Percentiles rank a stretch among this genome's conserved stretches.
phyloP scores from a whole-genome alignment of 164 flowering plant species.

The Sedum album region DNA sequence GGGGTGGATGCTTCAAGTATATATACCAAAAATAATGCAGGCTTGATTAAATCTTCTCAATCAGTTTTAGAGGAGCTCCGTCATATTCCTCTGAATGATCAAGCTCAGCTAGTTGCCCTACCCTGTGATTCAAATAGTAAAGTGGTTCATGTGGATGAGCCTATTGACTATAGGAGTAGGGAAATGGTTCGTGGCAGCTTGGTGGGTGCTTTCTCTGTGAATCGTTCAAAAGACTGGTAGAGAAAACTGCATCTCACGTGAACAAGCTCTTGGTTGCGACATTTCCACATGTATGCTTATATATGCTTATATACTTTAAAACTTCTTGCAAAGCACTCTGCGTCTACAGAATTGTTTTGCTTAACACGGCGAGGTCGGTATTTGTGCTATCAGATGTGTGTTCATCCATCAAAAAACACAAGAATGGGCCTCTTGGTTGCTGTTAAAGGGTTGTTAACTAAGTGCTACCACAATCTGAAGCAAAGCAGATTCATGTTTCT shows the following conservation, averaged over 20 bases:
- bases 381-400: conserved; percentile 45
- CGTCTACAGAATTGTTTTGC: neutral
- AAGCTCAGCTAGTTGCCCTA: conserved; percentile 15
- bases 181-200: conserved; percentile 12
- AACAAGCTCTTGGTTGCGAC: conserved; percentile 57
- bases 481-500: conserved; percentile 68
- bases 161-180: conserved; percentile 14
- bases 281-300: conserved; percentile 65
- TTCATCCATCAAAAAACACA: conserved; percentile 64
- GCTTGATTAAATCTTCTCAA: conserved; percentile 23
- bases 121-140: conserved; percentile 20
- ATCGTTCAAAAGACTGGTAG: conserved; percentile 78
- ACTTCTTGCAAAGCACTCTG: neutral
- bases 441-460: conserved; percentile 47
- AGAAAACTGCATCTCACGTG: conserved; percentile 57
- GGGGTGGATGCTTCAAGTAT: conserved; percentile 23
- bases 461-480: conserved; percentile 49
- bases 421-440: conserved; percentile 60
- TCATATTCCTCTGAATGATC: conserved; percentile 31
- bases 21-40: conserved; percentile 12
- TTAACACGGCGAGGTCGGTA: neutral
- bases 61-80: conserved; percentile 64
- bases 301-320: neutral
- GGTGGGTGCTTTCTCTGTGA: conserved; percentile 40
- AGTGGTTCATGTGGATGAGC: conserved; percentile 5